Base-by-base conservation (phyloP, 345 rosid genomes). In the Anacardium occidentale region DNA sequence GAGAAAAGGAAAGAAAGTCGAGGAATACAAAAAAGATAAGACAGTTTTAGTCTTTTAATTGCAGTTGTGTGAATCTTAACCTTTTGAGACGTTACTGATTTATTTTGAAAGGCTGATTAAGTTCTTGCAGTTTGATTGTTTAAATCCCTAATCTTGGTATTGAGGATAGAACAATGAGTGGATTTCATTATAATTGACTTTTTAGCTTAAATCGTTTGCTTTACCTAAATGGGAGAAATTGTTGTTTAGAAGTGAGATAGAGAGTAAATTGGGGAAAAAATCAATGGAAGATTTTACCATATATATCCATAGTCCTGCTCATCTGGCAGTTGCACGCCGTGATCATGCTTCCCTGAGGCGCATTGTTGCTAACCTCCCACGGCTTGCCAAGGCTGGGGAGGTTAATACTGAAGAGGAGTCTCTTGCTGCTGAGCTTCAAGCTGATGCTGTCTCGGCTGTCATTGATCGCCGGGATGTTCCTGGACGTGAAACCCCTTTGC, bases 401-500 rank as follows among this genome's bases (percentile, higher is more conserved):
- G 92, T 96, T 54, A 87, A 80, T 62, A 86, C 79, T 10, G 99
- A 93, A 78, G 89, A 81, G 20, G 91, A 91, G 71, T 95, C 98
- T 24, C 75, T 93, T 11, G 92, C 79, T 54, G 86, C 92, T 7
- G 99, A 96, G 82, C 70, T 69, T 53, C 81, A 64, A 59, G 97
- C 99, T 45, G 98, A 91, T 81, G 82, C 98, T 69, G 82, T 96
- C 20, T 78, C 97, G 0, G 85, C 89, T 51, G 83, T 84, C 18
- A 87, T 93, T 72, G 98, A 93, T 80, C 77, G 92, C 0, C 91
- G 99, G 45, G 98, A 96, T 82, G 99, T 93, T 55, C 96, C 93
- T 32, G 90, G 87, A 24, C 90, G 99, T 11, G 99, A 95, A 79
- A 95, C 99, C 34, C 96, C 98, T n/a, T 83, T 95, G 80, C 99